Evolutionary conservation across 805 yeast species (phyloP), one percentile per base, ranked within the genome.

Genomic region (Saccharomyces jurei): DNA sequence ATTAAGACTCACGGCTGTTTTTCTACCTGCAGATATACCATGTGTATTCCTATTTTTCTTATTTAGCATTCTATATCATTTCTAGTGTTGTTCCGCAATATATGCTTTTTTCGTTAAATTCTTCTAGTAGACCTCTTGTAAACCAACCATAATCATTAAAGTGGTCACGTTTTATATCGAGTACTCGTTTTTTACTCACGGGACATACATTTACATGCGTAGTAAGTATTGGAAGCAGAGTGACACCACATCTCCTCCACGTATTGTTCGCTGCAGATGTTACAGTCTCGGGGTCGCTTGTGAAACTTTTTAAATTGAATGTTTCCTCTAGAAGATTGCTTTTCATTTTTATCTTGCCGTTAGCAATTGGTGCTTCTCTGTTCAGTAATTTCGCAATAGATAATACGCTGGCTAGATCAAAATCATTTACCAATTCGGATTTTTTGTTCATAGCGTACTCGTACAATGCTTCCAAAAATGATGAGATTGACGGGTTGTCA

Each of bases 221-320:
- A 8, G 68, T 65, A 31, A 73, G 49, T 6, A 75, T 51, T 0
- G 79, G 79, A 14, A 74, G 56, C 30, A 74, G 54, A 1, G 77
- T 72, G 4, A 70, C 59, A 13, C 69, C 58, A 58, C 79, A 75
- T 28, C 75, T 59, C 36, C 62, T 65, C 78, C 78, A 75, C 2
- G 49, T 30, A 50, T 72, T 71, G 5, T 56, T 58, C 14, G 64
- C 67, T 21, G 55, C 55, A 10, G 64, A 63, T 1, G 64, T 60
- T 14, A 48, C 25, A 11, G 68, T 65, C n/a, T 52, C 50, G 4
- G 66, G 63, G 4, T 53, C 51, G 13, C 63, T 59, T 6, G 54
- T 36, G 9, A 50, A 51, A 4, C 52, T 51, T n/a, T 51, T 49
- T 31, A 61, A 54, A 30, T 58, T 53, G 52, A 69, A 69, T 1